A percentile compares a stretch with the other conserved stretches of the same genome.
Evolutionary conservation across 352 stramenopile genomes (phyloP).

Genomic region (Chloridella minuta): DNA sequence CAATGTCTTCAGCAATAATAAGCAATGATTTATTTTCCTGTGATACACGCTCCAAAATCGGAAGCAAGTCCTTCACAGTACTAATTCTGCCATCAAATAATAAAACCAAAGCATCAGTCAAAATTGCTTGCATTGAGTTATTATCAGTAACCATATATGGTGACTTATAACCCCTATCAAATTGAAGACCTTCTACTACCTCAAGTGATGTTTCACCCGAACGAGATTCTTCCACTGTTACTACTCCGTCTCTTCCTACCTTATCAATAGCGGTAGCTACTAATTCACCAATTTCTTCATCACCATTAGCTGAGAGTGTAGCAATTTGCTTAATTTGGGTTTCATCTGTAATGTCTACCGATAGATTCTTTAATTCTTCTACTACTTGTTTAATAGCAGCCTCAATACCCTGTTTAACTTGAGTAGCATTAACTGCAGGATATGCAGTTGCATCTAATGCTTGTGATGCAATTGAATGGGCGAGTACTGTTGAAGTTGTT

Average conservation of each 20-base stretch:
- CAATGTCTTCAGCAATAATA: constrained; percentile 45
- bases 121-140: constrained; percentile 38
- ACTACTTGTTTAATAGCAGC: constrained; percentile 29
- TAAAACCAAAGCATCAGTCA: no score
- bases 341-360: constrained; percentile 28
- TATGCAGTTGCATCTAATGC: constrained; percentile 33
- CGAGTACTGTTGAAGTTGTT: constrained; percentile 45
- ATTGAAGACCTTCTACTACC: constrained; percentile 46
- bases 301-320: constrained; percentile 33
- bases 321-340: constrained; percentile 31
- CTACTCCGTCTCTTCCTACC: constrained; percentile 38
- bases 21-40: constrained; percentile 40
- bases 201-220: constrained; percentile 41
- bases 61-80: constrained; percentile 41
- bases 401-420: constrained; percentile 33
- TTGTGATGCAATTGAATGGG: constrained; percentile 40
- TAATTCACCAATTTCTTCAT: constrained; percentile 33
- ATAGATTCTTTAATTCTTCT: constrained; percentile 29
- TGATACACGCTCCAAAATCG: constrained; percentile 40
- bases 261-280: constrained; percentile 39
- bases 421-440: constrained; percentile 32
- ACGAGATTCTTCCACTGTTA: constrained; percentile 39
- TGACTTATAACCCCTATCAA: constrained; percentile 42
- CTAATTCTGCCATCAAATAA: constrained; percentile 27
- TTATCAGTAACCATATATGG: constrained; percentile 54